Conservation (phyloP, 768 basidiomycete species). For the Tricholoma hemisulphureum region DNA sequence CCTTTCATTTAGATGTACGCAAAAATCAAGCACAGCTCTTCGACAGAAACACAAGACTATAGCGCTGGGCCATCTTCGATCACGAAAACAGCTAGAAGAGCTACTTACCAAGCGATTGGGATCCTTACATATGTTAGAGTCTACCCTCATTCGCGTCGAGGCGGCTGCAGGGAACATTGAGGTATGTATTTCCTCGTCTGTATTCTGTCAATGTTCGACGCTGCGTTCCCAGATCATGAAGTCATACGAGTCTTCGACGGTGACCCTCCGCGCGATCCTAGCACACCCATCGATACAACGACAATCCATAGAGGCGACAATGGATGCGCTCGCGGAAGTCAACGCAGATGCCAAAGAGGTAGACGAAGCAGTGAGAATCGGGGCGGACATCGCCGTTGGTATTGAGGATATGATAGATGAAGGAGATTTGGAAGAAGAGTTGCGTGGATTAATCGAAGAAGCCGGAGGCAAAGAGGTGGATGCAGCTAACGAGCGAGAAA, state of each 20-base stretch:
- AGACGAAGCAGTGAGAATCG: conserved; percentile 71
- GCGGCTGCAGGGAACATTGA: conserved; percentile 86
- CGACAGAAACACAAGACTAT: conserved; percentile 67
- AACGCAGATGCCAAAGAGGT: conserved; percentile 81
- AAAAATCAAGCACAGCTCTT: conserved; percentile 64
- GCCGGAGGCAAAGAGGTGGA: conserved; percentile 25
- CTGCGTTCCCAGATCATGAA: conserved; percentile 62
- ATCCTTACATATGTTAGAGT: conserved; percentile 70
- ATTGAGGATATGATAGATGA: conserved; percentile 67
- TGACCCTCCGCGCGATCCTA: conserved; percentile 73
- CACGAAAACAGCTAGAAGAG: conserved; percentile 79
- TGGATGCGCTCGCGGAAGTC: conserved; percentile 83
- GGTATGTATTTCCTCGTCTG: conserved; percentile 41
- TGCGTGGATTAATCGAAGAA: conserved; percentile 49
- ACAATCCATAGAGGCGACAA: conserved; percentile 79
- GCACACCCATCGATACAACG: conserved; percentile 76
- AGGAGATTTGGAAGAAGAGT: conserved; percentile 59
- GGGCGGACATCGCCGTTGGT: conserved; percentile 59
- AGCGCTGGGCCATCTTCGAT: conserved; percentile 75
- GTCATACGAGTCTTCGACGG: conserved; percentile 79
- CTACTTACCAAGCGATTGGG: conserved; percentile 71
- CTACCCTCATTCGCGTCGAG: conserved; percentile 80
- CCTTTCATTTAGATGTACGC: conserved; percentile 51
- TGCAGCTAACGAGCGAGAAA: conserved; percentile 5
- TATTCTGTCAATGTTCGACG: conserved; percentile 1